Base-by-base conservation (phyloP, 2,329 filamentous ascomycete species). In the Ophiostoma ulmi region DNA sequence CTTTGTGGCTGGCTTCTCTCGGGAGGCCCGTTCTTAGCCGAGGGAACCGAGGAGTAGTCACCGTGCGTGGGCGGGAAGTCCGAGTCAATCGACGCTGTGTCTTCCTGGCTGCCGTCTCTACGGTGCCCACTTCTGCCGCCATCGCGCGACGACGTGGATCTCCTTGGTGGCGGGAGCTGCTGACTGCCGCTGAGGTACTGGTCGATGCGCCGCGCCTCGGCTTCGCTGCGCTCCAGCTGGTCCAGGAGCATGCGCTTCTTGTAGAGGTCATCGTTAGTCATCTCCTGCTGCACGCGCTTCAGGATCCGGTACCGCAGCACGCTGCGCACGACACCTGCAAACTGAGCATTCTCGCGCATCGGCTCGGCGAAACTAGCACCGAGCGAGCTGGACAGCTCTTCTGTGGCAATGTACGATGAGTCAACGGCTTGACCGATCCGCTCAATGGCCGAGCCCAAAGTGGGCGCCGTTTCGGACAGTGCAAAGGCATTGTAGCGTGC, bases 401-500 rank as follows among this genome's bases (percentile, higher is more conserved):
- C 92, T 0, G 94, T 98, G 11, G 92, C 93, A 74, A 99, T 94
- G 78, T 98, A 99, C 0, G 95, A 97, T 11, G 92, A 92, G 78
- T 99, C 95, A 10, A 94, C 93, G 1, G 95, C 95, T 80, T 99
- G 95, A 0, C 95, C 95, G 65, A 97, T 87, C 73, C 94, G 90
- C 80, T 99, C 95, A 74, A 99, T 97, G 0, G 95, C 95, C 14
- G 93, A 90, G 11, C 94, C 93, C 7, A 99, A 88, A 3, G 92
- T 93, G 14, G 91, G 90, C 0, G 93, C 94, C 75, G 93, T 91
- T 79, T 99, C 95, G 0, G 94, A 97, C 0, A 99, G 84, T 0
- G 96, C 96, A 79, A 99, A 99, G 0, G 92, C 95, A 77, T 99
- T 99, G 80, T 95, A 98, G 73, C 93, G 88, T n/a, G 94, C 95